Evolutionary conservation across 768 basidiomycete species (phyloP).

Genomic region (Boletus reticulatus): DNA sequence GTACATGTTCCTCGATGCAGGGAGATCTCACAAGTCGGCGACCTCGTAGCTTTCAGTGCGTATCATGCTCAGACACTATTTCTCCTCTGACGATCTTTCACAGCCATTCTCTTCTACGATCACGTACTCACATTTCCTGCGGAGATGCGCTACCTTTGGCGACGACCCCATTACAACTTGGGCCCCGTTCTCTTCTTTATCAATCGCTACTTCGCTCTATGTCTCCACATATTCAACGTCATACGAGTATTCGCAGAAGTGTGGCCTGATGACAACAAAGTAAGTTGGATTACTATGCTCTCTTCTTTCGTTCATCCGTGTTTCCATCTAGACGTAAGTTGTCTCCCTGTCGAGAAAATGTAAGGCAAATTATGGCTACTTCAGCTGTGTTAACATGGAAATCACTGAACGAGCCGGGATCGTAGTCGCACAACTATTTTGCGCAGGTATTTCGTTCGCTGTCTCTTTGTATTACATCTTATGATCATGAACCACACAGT

Average conservation of each 20-base stretch:
- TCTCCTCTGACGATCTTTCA: background rate
- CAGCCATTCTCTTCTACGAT: constrained; percentile 41
- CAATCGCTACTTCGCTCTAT: constrained; percentile 41
- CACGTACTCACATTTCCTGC: constrained; percentile 41
- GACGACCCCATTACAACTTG: constrained; percentile 28
- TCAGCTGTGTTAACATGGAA: constrained; percentile 1
- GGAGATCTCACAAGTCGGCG: background rate
- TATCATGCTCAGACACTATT: background rate
- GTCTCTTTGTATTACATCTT: background rate
- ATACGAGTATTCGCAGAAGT: constrained; percentile 33
- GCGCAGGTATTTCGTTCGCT: background rate
- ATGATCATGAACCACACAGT: background rate
- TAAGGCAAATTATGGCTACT: background rate
- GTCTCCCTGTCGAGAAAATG: background rate
- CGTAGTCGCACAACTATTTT: constrained; percentile 7
- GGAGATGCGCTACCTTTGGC: constrained; percentile 48
- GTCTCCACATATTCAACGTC: constrained; percentile 38
- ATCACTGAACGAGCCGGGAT: background rate
- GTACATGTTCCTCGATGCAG: background rate
- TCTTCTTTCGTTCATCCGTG: background rate
- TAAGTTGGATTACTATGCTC: background rate
- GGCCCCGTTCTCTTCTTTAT: constrained; percentile 38
- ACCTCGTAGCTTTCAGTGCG: constrained; percentile 7
- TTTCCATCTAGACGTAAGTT: constrained; percentile 12
- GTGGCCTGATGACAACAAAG: background rate